Base-by-base conservation (phyloP, 1,284 basidiomycete genomes). In the Neotropicomus parvogracilis region DNA sequence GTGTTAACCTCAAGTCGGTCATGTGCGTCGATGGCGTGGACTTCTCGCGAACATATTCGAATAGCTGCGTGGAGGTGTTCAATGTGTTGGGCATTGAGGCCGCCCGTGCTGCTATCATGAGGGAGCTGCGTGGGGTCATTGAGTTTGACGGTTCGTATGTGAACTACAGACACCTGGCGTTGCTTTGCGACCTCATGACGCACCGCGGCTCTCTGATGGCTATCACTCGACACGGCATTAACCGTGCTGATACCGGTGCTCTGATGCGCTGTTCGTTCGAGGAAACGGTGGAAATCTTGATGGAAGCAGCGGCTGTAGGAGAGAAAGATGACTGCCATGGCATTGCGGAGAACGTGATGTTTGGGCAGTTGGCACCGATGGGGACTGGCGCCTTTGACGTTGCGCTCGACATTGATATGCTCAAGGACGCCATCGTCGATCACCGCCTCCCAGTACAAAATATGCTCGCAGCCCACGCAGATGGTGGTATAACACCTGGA, bases 61-160 rank as follows among this genome's bases (percentile, higher is more conserved):
- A 99, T 79, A 97, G 88, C 70, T 97, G 93, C 68, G 89, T 94
- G 49, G 97, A 99, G 70, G 78, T 98, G 45, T 95, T 94, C 79
- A 79, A 92, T 55, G 92, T 95, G n/a, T 79, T 99, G 44, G 97
- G 97, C 63, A 98, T 99, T 62, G 97, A 99, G 71, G 97, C 95
- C 16, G 95, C 93, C 14, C 87, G 97, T 12, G 91, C 84, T 33
- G 92, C 94, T 12, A 86, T 99, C 59, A 85, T 97, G 77, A 90
- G 81, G 71, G 97, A 99, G 68, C 71, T 98, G 50, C 85, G 92
- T 60, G 80, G 83, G 50, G 95, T 98, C 65, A 97, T 99, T 71
- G 94, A 97, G 71, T 97, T 97, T 72, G 97, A 97, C 67, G 97
- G 95, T 78, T 98, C 95, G 16, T 97, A 98, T 65, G 95, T 99